Conservation (phyloP, 1,284 basidiomycete species). For the Sanguinoderma infundibulare region DNA sequence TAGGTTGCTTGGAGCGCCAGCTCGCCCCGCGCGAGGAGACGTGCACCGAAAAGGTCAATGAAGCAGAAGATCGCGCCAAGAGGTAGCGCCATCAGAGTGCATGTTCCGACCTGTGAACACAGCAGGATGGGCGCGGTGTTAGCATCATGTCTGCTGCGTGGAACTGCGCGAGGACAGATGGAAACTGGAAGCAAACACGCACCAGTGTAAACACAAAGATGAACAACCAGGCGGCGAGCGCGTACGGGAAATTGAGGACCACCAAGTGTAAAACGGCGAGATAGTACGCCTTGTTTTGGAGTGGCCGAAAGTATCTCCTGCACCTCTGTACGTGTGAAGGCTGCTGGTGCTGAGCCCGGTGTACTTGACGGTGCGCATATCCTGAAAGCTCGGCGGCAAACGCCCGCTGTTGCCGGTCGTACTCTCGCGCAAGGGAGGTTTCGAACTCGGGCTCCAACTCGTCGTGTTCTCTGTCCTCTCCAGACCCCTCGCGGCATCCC, state of each 20-base stretch:
- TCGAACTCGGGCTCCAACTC: constrained; percentile 23
- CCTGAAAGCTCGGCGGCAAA: constrained; percentile 27
- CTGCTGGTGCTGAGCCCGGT: constrained; percentile 6
- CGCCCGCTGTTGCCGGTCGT: constrained; percentile 27
- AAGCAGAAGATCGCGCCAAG: constrained; percentile 80
- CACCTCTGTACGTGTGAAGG: constrained; percentile 34
- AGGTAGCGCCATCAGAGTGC: constrained; percentile 73
- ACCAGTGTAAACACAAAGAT: constrained; percentile 80
- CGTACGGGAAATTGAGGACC: constrained; percentile 77
- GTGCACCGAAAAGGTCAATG: constrained; percentile 72
- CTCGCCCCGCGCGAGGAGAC: constrained; percentile 72
- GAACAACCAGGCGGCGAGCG: constrained; percentile 72
- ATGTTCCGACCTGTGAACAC: constrained; percentile 65
- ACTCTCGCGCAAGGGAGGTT: constrained; percentile 13
- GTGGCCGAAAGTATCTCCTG: constrained; percentile 66
- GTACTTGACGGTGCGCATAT: constrained; percentile 16
- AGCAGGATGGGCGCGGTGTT: constrained; percentile 8
- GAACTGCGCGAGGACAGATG: background rate
- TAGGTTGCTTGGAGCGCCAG: constrained; percentile 70
- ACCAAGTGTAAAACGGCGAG: constrained; percentile 66
- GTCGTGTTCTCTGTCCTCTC: constrained; percentile 17
- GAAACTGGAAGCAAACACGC: constrained; percentile 33
- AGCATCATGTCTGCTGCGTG: background rate
- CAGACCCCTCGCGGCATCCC: constrained; percentile 35
- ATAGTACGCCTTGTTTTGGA: constrained; percentile 59